A percentile compares a stretch with the other conserved stretches of the same genome.
Conservation (phyloP, 768 basidiomycete species). For the Amanita thiersii region DNA sequence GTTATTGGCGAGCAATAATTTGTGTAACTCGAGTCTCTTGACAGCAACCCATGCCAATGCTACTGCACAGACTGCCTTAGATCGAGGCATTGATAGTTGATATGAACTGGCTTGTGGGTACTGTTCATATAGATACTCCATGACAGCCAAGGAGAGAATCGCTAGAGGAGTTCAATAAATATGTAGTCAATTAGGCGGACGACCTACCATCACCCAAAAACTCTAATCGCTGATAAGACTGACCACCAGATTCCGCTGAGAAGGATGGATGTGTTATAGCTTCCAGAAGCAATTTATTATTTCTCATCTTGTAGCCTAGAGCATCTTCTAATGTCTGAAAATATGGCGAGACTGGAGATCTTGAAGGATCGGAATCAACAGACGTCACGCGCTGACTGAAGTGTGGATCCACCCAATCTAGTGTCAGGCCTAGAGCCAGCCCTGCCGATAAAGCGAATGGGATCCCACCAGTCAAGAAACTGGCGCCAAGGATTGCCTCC, state of each 20-base stretch:
- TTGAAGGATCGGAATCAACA: conserved; percentile 16
- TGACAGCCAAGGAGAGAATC: conserved; percentile 62
- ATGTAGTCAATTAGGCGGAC: neutral
- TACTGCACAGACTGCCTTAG: conserved; percentile 65
- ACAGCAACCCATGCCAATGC: conserved; percentile 67
- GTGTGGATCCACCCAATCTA: conserved; percentile 73
- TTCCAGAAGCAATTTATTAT: conserved; percentile 57
- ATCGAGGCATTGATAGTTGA: conserved; percentile 63
- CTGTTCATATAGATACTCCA: conserved; percentile 61
- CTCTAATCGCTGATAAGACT: conserved; percentile 81
- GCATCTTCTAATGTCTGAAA: conserved; percentile 49
- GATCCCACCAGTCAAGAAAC: conserved; percentile 67
- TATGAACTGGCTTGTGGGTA: conserved; percentile 70
- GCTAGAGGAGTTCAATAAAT: conserved; percentile 37
- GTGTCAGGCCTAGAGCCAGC: conserved; percentile 53
- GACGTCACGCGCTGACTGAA: conserved; percentile 36
- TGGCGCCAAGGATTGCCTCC: conserved; percentile 79
- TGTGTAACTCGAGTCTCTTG: conserved; percentile 57
- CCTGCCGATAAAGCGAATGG: conserved; percentile 60
- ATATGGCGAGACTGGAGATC: conserved; percentile 31
- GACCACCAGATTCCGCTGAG: conserved; percentile 31
- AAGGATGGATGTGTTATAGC: conserved; percentile 87
- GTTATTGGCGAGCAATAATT: conserved; percentile 61
- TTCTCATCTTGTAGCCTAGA: conserved; percentile 65
- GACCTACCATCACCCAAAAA: conserved; percentile 82